Evolutionary conservation across 2,329 filamentous ascomycete species (phyloP).

Genomic region (Chrysosporium keratinophilum): DNA sequence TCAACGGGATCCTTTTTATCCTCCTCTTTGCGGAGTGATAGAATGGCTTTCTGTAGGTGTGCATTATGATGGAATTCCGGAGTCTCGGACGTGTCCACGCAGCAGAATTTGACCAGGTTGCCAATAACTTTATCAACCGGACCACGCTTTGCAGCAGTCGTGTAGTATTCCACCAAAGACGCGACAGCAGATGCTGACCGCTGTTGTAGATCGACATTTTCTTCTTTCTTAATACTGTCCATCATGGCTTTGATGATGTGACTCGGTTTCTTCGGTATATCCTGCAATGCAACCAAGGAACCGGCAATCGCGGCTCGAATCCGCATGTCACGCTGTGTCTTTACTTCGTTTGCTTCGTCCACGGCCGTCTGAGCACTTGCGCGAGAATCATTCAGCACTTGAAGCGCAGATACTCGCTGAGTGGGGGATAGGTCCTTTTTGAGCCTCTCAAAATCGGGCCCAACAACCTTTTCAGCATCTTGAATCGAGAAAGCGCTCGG

Average conservation of each 20-base stretch:
- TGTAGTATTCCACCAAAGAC: conserved; percentile 75
- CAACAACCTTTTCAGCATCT: conserved; percentile 79
- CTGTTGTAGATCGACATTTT: conserved; percentile 76
- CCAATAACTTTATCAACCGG: conserved; percentile 93
- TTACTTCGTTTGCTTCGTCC: conserved; percentile 65
- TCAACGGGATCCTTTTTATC: conserved; percentile 88
- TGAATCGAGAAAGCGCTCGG: conserved; percentile 82
- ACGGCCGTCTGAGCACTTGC: conserved; percentile 61
- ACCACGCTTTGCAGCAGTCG: conserved; percentile 63
- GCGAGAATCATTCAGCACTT: conserved; percentile 68
- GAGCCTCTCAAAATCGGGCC: conserved; percentile 73
- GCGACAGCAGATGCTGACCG: conserved; percentile 80
- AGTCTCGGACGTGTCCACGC: conserved; percentile 93
- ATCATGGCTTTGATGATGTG: conserved; percentile 92
- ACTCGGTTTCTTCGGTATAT: conserved; percentile 86
- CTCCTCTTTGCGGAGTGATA: conserved; percentile 95
- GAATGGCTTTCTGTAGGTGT: conserved; percentile 63
- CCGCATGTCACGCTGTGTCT: conserved; percentile 71
- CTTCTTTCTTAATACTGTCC: conserved; percentile 94
- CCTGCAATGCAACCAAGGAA: conserved; percentile 75
- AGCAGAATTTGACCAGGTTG: conserved; percentile 94
- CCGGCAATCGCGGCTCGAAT: conserved; percentile 79
- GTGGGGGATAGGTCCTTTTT: conserved; percentile 83
- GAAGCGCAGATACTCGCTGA: conserved; percentile 71
- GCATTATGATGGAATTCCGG: conserved; percentile 86